Evolutionary conservation across 2,329 filamentous ascomycete genomes (phyloP).

Genomic region (Aspergillus chevalieri): DNA sequence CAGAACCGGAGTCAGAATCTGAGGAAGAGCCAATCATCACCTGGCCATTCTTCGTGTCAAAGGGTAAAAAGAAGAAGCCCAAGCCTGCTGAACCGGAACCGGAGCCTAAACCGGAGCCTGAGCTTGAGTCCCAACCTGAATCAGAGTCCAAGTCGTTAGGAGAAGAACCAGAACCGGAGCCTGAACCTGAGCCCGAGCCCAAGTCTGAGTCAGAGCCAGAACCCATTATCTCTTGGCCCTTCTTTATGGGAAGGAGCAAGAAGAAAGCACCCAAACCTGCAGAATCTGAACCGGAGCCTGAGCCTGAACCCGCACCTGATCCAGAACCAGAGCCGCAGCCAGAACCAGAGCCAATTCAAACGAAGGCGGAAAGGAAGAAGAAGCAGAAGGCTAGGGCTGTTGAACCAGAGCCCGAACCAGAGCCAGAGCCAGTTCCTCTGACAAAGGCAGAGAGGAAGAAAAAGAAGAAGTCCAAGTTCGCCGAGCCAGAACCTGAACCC

Average conservation of each 20-base stretch:
- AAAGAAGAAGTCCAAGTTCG: slow-evolving; percentile 7
- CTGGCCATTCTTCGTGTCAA: background rate
- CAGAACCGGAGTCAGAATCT: slow-evolving; percentile 14
- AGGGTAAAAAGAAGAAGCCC: background rate
- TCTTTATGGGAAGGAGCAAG: background rate
- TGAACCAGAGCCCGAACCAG: slow-evolving; percentile 7
- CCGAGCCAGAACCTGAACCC: slow-evolving; percentile 3
- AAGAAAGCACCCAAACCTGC: slow-evolving; percentile 13
- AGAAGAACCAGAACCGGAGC: slow-evolving; percentile 6
- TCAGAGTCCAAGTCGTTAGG: background rate
- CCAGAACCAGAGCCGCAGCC: slow-evolving; percentile 12
- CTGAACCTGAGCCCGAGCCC: slow-evolving; percentile 12
- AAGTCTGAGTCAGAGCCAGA: background rate
- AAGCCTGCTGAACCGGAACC: background rate
- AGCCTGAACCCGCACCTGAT: slow-evolving; percentile 15
- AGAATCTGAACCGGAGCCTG: slow-evolving; percentile 13
- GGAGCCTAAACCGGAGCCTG: slow-evolving; percentile 14
- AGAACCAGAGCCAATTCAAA: background rate
- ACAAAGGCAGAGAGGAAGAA: slow-evolving; percentile 19
- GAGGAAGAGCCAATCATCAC: background rate
- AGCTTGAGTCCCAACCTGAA: slow-evolving; percentile 13
- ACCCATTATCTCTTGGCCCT: background rate
- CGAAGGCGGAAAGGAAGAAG: slow-evolving; percentile 10
- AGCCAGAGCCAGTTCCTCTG: slow-evolving; percentile 15
- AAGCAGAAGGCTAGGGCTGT: slow-evolving; percentile 10